Conservation (phyloP, 352 stramenopile species). For the Globisporangium nunn region DNA sequence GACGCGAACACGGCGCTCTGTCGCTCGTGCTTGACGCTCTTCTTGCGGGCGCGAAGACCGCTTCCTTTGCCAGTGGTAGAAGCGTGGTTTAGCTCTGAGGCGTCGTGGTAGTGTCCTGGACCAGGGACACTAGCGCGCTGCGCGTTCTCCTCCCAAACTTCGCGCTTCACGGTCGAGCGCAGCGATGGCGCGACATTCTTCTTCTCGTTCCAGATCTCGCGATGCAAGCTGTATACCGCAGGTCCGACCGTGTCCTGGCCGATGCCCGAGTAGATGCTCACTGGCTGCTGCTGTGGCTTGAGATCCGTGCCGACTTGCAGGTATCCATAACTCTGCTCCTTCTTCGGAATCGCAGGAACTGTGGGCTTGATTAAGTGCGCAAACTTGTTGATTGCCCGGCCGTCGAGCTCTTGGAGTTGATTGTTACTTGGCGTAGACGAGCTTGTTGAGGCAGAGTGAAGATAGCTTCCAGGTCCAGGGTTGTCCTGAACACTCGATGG, state of each 20-base stretch:
- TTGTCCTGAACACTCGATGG: conserved; percentile 71
- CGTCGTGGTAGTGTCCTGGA: conserved; percentile 50
- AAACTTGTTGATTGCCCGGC: conserved; percentile 21
- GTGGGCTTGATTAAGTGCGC: conserved; percentile 45
- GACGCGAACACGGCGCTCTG: conserved; percentile 68
- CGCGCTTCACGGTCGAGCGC: conserved; percentile 60
- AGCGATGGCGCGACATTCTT: conserved; percentile 63
- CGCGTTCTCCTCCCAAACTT: conserved; percentile 67
- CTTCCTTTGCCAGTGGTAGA: not conserved
- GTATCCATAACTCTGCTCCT: conserved; percentile 74
- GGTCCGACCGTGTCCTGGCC: conserved; percentile 68
- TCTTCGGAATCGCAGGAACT: conserved; percentile 60
- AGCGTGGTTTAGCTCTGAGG: not conserved
- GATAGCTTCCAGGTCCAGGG: conserved; percentile 51
- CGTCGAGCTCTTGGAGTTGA: conserved; percentile 9
- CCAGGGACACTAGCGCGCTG: conserved; percentile 39
- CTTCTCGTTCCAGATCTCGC: conserved; percentile 50
- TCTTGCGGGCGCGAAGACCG: conserved; percentile 4
- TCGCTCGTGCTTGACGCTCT: conserved; percentile 14
- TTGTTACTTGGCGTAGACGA: conserved; percentile 21
- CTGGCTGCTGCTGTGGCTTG: conserved; percentile 31
- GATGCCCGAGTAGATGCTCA: conserved; percentile 53
- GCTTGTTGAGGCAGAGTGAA: conserved; percentile 16
- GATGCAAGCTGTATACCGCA: conserved; percentile 51
- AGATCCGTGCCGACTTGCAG: conserved; percentile 34